A percentile compares a stretch with the other conserved stretches of the same genome.
Conservation (phyloP, 106 monocot species). For the Dactylorhiza incarnata region DNA sequence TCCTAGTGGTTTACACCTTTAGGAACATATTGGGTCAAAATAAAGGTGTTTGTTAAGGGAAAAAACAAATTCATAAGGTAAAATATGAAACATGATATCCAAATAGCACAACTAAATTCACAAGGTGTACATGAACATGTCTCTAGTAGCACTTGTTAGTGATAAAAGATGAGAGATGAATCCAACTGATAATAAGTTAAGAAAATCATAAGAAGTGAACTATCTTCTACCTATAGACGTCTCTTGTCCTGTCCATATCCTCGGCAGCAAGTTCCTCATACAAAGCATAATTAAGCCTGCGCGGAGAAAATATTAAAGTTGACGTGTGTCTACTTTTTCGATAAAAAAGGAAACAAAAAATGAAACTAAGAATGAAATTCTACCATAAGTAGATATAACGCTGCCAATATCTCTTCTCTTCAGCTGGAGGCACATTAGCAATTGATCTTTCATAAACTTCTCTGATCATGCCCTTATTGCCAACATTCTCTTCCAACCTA, state of each 20-base stretch:
- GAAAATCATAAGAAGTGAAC: not conserved
- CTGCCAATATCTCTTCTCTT: slow-evolving; percentile 96
- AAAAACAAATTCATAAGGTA: not conserved
- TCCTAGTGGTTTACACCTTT: too few species aligned
- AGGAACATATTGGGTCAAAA: too few species aligned
- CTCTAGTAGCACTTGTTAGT: not conserved
- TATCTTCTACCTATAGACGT: slow-evolving; percentile 61
- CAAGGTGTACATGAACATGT: not conserved
- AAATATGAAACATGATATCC: not conserved
- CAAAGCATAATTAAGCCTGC: slow-evolving; percentile 86
- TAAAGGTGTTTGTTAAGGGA: not conserved
- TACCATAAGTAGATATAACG: slow-evolving; percentile 90
- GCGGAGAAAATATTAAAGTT: not conserved
- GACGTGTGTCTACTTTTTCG: not conserved
- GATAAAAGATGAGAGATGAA: not conserved
- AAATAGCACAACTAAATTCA: not conserved
- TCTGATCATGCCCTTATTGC: slow-evolving; percentile 56
- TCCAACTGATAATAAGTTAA: not conserved
- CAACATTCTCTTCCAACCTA: slow-evolving; percentile 76
- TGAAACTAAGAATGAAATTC: not conserved
- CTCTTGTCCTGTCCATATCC: slow-evolving; percentile 69
- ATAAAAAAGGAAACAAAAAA: too few species aligned
- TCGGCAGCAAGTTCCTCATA: slow-evolving; percentile 83
- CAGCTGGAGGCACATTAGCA: slow-evolving; percentile 77
- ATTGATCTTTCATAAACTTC: slow-evolving; percentile 93